Evolutionary conservation across 1,284 basidiomycete genomes (phyloP), one percentile per base, ranked within the genome.

Genomic region (Ustilago loliicola): DNA sequence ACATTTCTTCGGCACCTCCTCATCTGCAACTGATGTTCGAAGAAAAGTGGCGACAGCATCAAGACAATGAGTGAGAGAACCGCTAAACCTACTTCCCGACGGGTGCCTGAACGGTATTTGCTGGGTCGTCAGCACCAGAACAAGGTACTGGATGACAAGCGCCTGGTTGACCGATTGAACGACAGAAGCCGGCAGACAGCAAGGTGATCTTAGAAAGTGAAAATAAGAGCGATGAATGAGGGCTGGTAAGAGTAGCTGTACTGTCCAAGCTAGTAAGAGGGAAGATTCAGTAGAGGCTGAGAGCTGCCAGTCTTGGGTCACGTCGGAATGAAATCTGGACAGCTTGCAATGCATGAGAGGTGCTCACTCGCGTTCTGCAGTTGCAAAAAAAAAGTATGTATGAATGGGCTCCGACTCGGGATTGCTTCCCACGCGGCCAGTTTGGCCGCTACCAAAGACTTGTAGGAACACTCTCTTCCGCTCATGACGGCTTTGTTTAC

Each of bases 321-420:
- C 17, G 36, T 38, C 36, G 36, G 36, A 7, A 38, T 38, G 36
- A 38, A 38, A 10, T 38, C 3, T 38, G 15, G 36, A 38, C 36
- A 38, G 36, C 36, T 38, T 15, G 36, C 21, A n/a, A 47, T 21
- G 23, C 45, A 47, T 53, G 10, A 36, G 10, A 53, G 30, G 52
- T n/a, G 19, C 3, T 47, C 45, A 47, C 45, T 47, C 45, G 19
- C 8, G n/a, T 2, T 47, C 11, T n/a, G 19, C 45, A 23, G 45
- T 8, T 21, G 52, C 21, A 42, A 56, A 40, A 56, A 56, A 27
- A 23, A 50, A 32, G 17, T 3, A 38, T 10, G 36, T 38, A 38
- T 15, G 36, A 23, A 60, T 25, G 23, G 30, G 58, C 58, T 60
- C 58, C 58, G 58, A 38, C 47, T 60, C 58, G 58, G 32, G 30